Evolutionary conservation across 108 stramenopile species (phyloP), one percentile per base, ranked within the genome.

Genomic region (Pelagomonas calceolata): DNA sequence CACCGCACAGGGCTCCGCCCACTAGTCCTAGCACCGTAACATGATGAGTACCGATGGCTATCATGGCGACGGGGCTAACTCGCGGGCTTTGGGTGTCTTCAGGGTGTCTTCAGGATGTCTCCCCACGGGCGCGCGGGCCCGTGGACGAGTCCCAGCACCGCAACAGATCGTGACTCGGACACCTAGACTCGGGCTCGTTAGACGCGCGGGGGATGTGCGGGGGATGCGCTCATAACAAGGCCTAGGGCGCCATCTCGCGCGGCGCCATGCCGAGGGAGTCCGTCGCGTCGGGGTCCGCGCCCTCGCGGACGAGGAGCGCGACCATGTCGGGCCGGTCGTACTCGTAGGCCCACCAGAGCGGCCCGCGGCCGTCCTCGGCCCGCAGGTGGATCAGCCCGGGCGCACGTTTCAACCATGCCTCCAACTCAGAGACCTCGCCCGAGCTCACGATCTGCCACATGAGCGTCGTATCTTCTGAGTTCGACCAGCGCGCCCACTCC

Each of bases 311-410:
- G 72, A 93, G 76, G 72, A 88, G 75, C 66, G 87, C 84, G 32
- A 90, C 89, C 30, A 91, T 88, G 37, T 89, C 88, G 65, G 90
- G 85, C 37, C 85, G 81, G 66, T 87, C 81, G 64, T 83, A 72
- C 75, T 91, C 90, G 78, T 90, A 89, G 21, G 92, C 90, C 92
- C 92, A 93, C 86, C 85, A 92, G 85, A 88, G 91, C 0, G 92
- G 92, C 31, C 92, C 92, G 32, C 92, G 79, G 16, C 92, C 92
- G 84, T 93, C 92, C 17, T 78, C 70, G 75, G 87, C 88, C n/a
- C 92, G 85, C 31, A 91, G 70, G 74, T 84, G 89, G 17, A 89
- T 90, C 30, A 84, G 81, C 21, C 80, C 79, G n/a, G 92, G 92
- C 64, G 88, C 86, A 31, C 73, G 81, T 36, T 85, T 79, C 68